Base-by-base conservation (phyloP, 805 yeast species). In the Candida suzukii region DNA sequence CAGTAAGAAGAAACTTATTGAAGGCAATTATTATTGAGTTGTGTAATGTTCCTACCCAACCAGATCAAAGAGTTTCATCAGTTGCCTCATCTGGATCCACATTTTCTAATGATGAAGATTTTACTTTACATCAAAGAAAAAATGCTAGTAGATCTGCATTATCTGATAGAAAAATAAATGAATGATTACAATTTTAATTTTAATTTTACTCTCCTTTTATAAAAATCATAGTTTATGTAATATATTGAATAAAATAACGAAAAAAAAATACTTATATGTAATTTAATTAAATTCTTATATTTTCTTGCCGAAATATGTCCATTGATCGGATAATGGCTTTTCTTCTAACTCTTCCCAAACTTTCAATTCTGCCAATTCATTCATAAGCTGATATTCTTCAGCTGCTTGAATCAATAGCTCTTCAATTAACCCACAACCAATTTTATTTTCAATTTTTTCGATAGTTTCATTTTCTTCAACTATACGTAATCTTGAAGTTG, bases 341-440 rank as follows among this genome's bases (percentile, higher is more conserved):
- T 83, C 95, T 60, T 78, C 86, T 45, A 86, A 73, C 47, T 79
- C 85, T 52, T 83, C 88, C 95, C 95, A 87, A 31, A 61, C 70
- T 61, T 81, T 79, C 74, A 81, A 74, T 47, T 72, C 76, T 38
- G 82, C 80, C 70, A 87, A 67, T 58, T 80, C 73, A 54, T 75
- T 66, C 38, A 85, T 80, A 52, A 87, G 71, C 42, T 70, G 72
- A 52, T 76, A 75, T 66, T 87, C 95, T 45, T 85, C 93, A 51
- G 80, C 74, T 14, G 95, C 95, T 67, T 87, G 95, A 45, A 85
- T 71, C 41, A 87, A 57, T 44, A 87, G 66, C 67, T 87, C 95
- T 65, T 87, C 95, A 47, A 86, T 80, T 53, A 87, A 73, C 2
- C 95, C 95, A 47, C 82, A 78, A 17, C 95, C 95, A 48, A 87